Evolutionary conservation across 345 rosid species (phyloP), one percentile per base, ranked within the genome.

Genomic region (Abelmoschus esculentus): DNA sequence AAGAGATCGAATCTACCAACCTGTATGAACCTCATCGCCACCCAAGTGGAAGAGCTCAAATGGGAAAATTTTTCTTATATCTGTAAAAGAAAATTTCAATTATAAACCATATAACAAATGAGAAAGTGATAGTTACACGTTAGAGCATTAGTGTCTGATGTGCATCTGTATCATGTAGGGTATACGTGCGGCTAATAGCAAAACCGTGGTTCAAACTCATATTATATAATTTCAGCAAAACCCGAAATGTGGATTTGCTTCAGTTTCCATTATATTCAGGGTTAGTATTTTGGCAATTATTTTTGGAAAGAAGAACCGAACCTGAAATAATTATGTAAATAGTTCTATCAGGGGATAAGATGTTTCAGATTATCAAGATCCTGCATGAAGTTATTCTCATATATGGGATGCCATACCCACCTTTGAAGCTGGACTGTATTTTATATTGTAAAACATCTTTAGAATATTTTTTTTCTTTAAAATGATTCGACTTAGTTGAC

Each of bases 31-130:
- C 82, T 95, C 99, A 76, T 95, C 99, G 65, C 99, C 99, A 55
- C 99, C 99, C 83, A 95, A 85, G 87, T 95, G 99, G 79, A 95
- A 86, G 71, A 91, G 86, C 88, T 82, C 98, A 72, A 95, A 95
- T 64, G 97, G 97, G 79, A 95, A 91, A 31, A 91, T 90, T 77
- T 91, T 86, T 78, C 97, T 84, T 81, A 93, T 70, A 70, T 93
- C 68, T 44, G 55, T 26, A 65, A 22, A 22, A 64, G 36, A 7
- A 15, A 29, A 17, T 1, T 57, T 9, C 46, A 18, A 84, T 56
- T 26, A 56, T 56, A 56, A 52, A 10, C 32, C 11, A 56, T 3
- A 22, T 22, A 56, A 3, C 32, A 42, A 57, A 13, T 29, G 26
- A 17, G 40, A 22, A 56, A 58, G 9, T 44, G 15, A 64, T 15